Conservation (phyloP, 2,329 filamentous ascomycete species). For the Fusarium sacchari region DNA sequence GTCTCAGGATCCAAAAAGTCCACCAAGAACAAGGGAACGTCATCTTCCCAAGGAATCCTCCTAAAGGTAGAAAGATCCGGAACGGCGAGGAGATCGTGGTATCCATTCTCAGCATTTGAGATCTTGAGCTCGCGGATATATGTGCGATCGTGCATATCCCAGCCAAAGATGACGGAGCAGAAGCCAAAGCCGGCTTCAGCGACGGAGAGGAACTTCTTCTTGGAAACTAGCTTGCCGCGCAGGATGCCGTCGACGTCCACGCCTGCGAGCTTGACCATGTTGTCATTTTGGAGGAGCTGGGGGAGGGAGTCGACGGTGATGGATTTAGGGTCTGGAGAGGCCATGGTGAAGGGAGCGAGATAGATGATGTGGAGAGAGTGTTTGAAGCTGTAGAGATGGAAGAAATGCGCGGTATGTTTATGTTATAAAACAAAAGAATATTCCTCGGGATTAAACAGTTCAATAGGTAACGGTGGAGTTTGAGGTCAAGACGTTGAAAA, state of each 20-base stretch:
- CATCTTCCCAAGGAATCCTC: conserved; percentile 89
- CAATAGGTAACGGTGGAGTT: not conserved
- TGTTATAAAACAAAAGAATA: not conserved
- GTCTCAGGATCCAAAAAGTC: conserved; percentile 87
- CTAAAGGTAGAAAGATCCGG: conserved; percentile 82
- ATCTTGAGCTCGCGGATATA: conserved; percentile 87
- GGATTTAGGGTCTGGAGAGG: conserved; percentile 33
- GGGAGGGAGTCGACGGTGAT: conserved; percentile 73
- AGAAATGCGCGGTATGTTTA: not conserved
- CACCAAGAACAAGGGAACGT: conserved; percentile 86
- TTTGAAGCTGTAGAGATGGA: not conserved
- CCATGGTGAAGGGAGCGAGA: conserved; percentile 36
- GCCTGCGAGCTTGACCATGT: conserved; percentile 86
- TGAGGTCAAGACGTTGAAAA: not conserved
- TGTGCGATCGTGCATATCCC: conserved; percentile 96
- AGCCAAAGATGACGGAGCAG: conserved; percentile 93
- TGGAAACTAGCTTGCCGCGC: conserved; percentile 90
- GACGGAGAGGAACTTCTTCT: conserved; percentile 90
- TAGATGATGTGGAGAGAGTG: not conserved
- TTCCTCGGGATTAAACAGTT: not conserved
- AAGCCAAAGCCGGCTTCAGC: conserved; percentile 87
- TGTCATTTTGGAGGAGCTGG: conserved; percentile 74
- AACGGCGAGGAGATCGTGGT: conserved; percentile 84
- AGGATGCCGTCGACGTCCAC: conserved; percentile 88
- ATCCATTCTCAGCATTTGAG: conserved; percentile 91